Evolutionary conservation across 371 early-diverging fungal genomes (phyloP).

Genomic region (Saksenaea oblongispora): DNA sequence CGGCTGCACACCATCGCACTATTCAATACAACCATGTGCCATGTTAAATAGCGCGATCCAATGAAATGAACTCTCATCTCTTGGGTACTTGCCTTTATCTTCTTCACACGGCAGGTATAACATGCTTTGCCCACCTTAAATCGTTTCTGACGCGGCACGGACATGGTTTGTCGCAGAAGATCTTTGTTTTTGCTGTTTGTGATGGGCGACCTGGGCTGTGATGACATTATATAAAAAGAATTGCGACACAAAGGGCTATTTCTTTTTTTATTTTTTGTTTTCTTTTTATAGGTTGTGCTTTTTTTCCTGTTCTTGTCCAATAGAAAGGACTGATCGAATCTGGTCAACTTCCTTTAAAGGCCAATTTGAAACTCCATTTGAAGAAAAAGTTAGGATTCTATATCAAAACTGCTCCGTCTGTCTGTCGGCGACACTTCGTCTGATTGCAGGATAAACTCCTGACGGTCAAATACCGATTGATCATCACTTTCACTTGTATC

Average conservation of each 20-base stretch:
- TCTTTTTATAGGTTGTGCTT: not conserved
- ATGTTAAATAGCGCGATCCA: too few species aligned
- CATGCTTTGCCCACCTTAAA: constrained; percentile 50
- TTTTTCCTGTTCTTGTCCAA: not conserved
- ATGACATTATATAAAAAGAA: not conserved
- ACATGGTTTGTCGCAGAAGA: not conserved
- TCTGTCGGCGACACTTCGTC: constrained; percentile 12
- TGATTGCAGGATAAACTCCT: constrained; percentile 35
- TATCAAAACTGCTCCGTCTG: not conserved
- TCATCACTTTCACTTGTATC: constrained; percentile 5
- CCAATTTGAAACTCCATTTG: not conserved
- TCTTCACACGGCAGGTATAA: constrained; percentile 50
- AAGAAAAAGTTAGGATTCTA: not conserved
- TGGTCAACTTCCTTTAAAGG: not conserved
- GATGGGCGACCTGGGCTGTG: not conserved
- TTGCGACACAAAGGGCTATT: not conserved
- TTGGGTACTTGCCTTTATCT: constrained; percentile 55
- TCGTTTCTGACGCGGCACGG: constrained; percentile 31
- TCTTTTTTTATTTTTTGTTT: not conserved
- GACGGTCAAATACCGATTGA: constrained; percentile 30
- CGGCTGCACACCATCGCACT: constrained; percentile 4
- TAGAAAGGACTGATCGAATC: not conserved
- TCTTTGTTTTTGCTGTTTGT: not conserved
- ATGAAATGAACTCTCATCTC: too few species aligned
- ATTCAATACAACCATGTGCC: not conserved